Percentiles rank a stretch among this genome's conserved stretches.
Conservation (phyloP, 257 asterid genomes). For the Phtheirospermum japonicum region DNA sequence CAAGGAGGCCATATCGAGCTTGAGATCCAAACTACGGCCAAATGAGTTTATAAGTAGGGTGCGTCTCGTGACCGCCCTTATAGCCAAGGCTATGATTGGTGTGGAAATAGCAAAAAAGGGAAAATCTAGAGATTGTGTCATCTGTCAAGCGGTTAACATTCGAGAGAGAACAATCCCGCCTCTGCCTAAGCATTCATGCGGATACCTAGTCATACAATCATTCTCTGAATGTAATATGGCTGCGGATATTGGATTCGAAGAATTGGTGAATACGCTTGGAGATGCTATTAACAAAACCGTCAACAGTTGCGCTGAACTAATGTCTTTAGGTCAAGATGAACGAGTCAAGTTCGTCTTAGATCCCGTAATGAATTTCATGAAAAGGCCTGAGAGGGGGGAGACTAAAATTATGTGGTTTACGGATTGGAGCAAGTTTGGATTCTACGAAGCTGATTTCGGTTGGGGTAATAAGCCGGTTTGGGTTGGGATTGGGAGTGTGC, state of each 20-base stretch:
- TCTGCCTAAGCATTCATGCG: slow-evolving; percentile 27
- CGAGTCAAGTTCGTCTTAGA: background rate
- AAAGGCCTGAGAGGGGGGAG: background rate
- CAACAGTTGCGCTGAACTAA: background rate
- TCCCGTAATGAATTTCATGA: background rate
- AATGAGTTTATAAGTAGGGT: background rate
- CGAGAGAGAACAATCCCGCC: slow-evolving; percentile 27
- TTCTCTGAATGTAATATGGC: no score
- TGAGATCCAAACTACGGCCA: background rate
- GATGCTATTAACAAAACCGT: background rate
- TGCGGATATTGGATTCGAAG: slow-evolving; percentile 10
- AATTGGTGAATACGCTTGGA: background rate
- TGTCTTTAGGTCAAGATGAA: background rate
- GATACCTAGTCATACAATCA: background rate
- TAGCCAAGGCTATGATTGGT: background rate
- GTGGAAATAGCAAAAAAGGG: slow-evolving; percentile 22
- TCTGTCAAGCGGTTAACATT: slow-evolving; percentile 26
- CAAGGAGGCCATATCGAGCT: slow-evolving; percentile 19
- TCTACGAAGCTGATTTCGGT: slow-evolving; percentile 40
- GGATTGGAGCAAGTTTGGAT: slow-evolving; percentile 36
- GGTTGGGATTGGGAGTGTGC: slow-evolving; percentile 12
- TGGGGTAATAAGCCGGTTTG: slow-evolving; percentile 34
- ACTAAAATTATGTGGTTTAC: slow-evolving; percentile 19
- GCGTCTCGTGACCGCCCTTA: background rate
- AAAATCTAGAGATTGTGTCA: slow-evolving; percentile 4